Percentiles rank a stretch among this genome's conserved stretches.
Conservation (phyloP, 345 rosid species). For the Ceriops zippeliana region DNA sequence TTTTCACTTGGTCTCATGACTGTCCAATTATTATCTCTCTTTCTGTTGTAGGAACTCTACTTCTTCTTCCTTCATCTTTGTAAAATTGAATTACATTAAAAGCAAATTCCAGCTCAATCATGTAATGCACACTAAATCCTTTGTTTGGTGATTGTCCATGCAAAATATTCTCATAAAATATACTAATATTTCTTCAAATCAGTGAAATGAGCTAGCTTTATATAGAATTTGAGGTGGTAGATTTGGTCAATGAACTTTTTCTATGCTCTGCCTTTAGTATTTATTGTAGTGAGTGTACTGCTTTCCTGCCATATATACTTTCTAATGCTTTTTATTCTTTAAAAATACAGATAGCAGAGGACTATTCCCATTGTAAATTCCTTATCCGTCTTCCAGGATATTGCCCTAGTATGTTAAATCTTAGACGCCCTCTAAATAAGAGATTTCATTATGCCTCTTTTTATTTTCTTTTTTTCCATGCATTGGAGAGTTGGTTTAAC, state of each 20-base stretch:
- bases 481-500: not conserved
- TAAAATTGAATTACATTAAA: too few relatives aligned
- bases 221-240: not conserved
- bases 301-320: slow-evolving; percentile 5
- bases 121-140: not conserved
- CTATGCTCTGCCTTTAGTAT: not conserved
- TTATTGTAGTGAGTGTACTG: slow-evolving; percentile 1
- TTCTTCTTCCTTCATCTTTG: too few relatives aligned
- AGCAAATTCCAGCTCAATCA: not conserved
- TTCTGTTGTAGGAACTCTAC: not conserved
- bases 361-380: slow-evolving; percentile 93
- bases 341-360: slow-evolving; percentile 82
- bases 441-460: not conserved
- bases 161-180: not conserved
- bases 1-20: not conserved
- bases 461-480: not conserved
- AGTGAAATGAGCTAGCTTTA: not conserved
- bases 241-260: not conserved
- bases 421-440: not conserved
- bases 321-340: slow-evolving; percentile 7
- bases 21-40: not conserved
- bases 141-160: not conserved
- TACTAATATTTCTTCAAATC: not conserved
- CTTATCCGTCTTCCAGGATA: slow-evolving; percentile 96
- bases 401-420: slow-evolving; percentile 79